phyloP scores from a whole-genome alignment of 2,329 filamentous ascomycete genomes.

The Fusarium nygamai region DNA sequence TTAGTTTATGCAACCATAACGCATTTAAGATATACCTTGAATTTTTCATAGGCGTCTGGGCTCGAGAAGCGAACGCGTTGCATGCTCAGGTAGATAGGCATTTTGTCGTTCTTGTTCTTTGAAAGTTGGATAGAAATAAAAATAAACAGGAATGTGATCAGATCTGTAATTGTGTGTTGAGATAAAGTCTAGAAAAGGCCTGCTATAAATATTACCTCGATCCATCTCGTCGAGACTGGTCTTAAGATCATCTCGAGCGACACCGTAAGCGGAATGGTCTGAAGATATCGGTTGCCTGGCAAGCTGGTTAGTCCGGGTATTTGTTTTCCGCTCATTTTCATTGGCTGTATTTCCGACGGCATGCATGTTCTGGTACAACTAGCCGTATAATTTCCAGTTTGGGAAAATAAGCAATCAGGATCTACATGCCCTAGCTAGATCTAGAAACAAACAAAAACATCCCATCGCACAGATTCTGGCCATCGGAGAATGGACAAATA shows the following conservation, averaged over 20 bases:
- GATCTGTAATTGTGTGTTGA: neutral
- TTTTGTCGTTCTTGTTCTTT: neutral
- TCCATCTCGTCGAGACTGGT: neutral
- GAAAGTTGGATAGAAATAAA: neutral
- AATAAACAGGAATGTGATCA: fast-evolving
- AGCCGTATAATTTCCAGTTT: neutral
- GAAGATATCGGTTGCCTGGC: fast-evolving
- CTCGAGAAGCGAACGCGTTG: constrained; percentile 27
- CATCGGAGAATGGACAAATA: neutral
- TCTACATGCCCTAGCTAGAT: neutral
- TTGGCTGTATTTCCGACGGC: neutral
- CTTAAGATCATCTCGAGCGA: fast-evolving
- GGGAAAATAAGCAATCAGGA: neutral
- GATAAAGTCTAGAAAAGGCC: neutral
- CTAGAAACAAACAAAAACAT: neutral
- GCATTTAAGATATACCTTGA: neutral
- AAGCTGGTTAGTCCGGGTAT: neutral
- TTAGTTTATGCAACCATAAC: neutral
- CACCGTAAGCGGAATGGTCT: neutral
- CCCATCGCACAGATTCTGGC: no score
- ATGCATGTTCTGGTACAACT: fast-evolving
- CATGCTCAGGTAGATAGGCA: constrained; percentile 25
- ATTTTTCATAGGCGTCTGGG: constrained; percentile 25
- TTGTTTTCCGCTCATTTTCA: neutral
- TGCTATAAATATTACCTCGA: neutral